These are phyloP conservation scores for Cryptococcus floricola DNA, from an alignment of 1,284 basidiomycete genomes.

Conservation along the genomic window DNA sequence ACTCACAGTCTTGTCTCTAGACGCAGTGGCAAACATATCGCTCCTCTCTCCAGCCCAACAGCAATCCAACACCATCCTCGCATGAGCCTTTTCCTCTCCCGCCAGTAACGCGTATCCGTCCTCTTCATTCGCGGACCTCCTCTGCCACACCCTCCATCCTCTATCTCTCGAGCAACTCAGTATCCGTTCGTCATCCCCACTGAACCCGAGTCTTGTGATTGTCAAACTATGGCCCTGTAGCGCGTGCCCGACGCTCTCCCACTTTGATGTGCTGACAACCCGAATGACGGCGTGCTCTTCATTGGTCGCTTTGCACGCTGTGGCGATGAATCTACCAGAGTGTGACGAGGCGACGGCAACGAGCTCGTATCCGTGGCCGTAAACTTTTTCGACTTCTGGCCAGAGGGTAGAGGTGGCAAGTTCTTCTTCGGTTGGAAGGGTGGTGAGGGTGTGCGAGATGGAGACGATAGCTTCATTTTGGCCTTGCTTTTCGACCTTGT, in stretches of 20 bases:
- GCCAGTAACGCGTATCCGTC: constrained; percentile 62
- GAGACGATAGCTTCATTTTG: constrained; percentile 44
- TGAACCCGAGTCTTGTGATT: constrained; percentile 85
- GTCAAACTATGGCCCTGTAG: constrained; percentile 82
- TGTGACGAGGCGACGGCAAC: constrained; percentile 72
- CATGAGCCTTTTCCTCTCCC: constrained; percentile 74
- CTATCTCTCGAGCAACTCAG: constrained; percentile 87
- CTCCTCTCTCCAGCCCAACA: constrained; percentile 67
- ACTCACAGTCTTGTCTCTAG: constrained; percentile 87
- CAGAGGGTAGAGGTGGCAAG: constrained; percentile 83
- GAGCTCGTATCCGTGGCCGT: constrained; percentile 96
- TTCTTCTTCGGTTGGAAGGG: constrained; percentile 56
- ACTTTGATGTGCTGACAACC: constrained; percentile 68
- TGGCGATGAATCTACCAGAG: constrained; percentile 70
- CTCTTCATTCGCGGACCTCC: constrained; percentile 36
- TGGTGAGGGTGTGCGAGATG: constrained; percentile 40
- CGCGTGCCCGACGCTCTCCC: constrained; percentile 65
- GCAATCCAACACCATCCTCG: constrained; percentile 93
- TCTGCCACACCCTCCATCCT: constrained; percentile 78
- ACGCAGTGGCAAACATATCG: constrained; percentile 83
- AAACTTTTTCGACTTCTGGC: constrained; percentile 96
- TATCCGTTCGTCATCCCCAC: constrained; percentile 70
- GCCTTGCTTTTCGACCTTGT: constrained; percentile 26
- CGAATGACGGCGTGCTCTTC: constrained; percentile 86
- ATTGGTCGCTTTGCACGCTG: constrained; percentile 82